Evolutionary conservation across 2,329 filamentous ascomycete genomes (phyloP).

Genomic region (Exophiala calicioides): DNA sequence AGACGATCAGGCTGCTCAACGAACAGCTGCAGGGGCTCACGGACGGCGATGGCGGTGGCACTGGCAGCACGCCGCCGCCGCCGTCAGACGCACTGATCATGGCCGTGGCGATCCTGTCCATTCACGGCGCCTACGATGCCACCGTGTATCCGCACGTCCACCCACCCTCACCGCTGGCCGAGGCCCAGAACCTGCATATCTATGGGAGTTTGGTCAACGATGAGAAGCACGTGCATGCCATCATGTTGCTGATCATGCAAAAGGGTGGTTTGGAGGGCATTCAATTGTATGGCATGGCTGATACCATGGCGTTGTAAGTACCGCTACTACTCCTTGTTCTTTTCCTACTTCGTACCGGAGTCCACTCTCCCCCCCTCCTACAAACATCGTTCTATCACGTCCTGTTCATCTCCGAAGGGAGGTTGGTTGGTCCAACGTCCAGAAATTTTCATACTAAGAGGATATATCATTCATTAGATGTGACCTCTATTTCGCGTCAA

Average conservation of each 20-base stretch:
- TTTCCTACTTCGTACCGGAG: no score
- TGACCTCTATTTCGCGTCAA: constrained; percentile 25
- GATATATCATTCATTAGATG: constrained; percentile 10
- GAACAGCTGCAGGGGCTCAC: constrained; percentile 11
- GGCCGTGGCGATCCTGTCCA: constrained; percentile 17
- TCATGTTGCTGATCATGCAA: constrained; percentile 20
- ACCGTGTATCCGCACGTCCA: constrained; percentile 14
- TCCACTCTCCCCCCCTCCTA: no score
- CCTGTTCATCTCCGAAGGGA: no score
- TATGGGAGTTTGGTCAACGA: constrained; percentile 25
- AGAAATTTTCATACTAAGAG: no score
- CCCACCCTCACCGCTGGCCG: constrained; percentile 17
- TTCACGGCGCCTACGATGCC: constrained; percentile 17
- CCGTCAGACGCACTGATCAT: constrained; percentile 23
- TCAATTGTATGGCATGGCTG: constrained; percentile 22
- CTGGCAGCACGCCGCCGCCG: not conserved
- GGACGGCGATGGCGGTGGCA: not conserved
- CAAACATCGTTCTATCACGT: no score
- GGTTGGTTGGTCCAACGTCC: no score
- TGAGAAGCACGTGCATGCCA: constrained; percentile 19
- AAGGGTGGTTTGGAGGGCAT: constrained; percentile 21
- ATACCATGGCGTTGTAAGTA: constrained; percentile 26
- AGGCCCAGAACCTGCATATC: constrained; percentile 18
- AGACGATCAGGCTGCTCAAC: constrained; percentile 25
- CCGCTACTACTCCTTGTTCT: not conserved